A percentile compares a stretch with the other conserved stretches of the same genome.
These are phyloP conservation scores for Aureobasidium sp. DNA, from an alignment of 2,329 filamentous ascomycete genomes.

Conservation along the genomic window DNA sequence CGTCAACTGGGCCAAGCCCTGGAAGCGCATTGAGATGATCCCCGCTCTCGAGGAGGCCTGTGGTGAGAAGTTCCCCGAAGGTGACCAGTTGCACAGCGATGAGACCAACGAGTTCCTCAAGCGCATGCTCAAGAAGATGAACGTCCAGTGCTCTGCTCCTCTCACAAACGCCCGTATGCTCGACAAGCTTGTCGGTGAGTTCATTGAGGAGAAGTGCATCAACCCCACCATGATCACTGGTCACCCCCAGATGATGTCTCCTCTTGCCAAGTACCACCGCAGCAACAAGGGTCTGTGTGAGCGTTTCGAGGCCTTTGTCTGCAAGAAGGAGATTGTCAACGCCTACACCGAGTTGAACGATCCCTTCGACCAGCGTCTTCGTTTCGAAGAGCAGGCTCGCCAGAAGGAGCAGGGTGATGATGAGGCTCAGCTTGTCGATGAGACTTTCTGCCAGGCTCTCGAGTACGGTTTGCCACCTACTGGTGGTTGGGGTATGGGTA, in stretches of 20 bases:
- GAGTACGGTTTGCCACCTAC: conserved; percentile 91
- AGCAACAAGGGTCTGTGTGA: conserved; percentile 77
- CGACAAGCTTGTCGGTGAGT: conserved; percentile 84
- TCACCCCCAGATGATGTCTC: conserved; percentile 81
- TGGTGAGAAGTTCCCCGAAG: conserved; percentile 88
- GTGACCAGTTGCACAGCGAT: conserved; percentile 79
- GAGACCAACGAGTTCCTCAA: conserved; percentile 87
- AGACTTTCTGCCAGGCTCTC: conserved; percentile 85
- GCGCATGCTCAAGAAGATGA: conserved; percentile 76
- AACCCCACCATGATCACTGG: conserved; percentile 88
- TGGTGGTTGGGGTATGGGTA: conserved; percentile 93
- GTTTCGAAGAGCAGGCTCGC: conserved; percentile 88
- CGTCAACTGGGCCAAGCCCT: conserved; percentile 94
- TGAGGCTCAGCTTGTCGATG: conserved; percentile 91
- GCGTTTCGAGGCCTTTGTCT: conserved; percentile 95
- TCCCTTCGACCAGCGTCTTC: conserved; percentile 84
- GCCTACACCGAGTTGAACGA: conserved; percentile 98
- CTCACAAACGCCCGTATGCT: conserved; percentile 94
- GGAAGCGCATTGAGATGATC: conserved; percentile 94
- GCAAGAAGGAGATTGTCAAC: conserved; percentile 95
- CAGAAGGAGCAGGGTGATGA: conserved; percentile 97
- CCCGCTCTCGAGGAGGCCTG: conserved; percentile 80
- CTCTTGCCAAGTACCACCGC: conserved; percentile 92
- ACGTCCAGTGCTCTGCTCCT: conserved; percentile 81
- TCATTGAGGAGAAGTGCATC: conserved; percentile 87